Conservation (phyloP, 2,329 filamentous ascomycete genomes). For the Xylaria sp. region DNA sequence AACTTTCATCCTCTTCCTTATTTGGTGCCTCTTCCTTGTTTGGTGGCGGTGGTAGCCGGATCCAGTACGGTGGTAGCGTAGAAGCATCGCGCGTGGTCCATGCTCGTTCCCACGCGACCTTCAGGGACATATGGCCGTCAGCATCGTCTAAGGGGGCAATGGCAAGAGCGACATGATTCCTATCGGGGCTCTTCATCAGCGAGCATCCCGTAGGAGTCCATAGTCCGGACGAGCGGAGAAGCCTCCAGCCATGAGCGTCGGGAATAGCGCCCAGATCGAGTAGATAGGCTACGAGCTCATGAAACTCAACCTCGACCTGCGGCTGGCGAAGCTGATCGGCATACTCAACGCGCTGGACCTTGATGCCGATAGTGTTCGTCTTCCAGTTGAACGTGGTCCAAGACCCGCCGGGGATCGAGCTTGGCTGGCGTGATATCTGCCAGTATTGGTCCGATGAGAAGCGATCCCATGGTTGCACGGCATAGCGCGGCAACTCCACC, state of each 20-base stretch:
- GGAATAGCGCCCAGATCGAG: slow-evolving; percentile 72
- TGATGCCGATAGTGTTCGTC: slow-evolving; percentile 68
- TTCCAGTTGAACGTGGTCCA: slow-evolving; percentile 76
- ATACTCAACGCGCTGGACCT: slow-evolving; percentile 72
- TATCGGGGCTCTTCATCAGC: slow-evolving; percentile 64
- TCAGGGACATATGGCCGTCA: slow-evolving; percentile 68
- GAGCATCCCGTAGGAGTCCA: slow-evolving; percentile 70
- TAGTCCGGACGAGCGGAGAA: slow-evolving; percentile 65
- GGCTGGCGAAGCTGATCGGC: slow-evolving; percentile 65
- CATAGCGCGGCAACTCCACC: slow-evolving; percentile 72
- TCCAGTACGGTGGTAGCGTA: slow-evolving; percentile 70
- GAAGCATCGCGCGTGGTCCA: slow-evolving; percentile 64
- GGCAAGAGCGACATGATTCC: slow-evolving; percentile 60
- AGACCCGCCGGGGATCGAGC: slow-evolving; percentile 66
- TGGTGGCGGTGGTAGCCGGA: slow-evolving; percentile 58
- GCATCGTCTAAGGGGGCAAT: slow-evolving; percentile 68
- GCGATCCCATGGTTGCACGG: slow-evolving; percentile 69
- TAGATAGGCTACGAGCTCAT: slow-evolving; percentile 69
- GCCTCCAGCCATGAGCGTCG: slow-evolving; percentile 66
- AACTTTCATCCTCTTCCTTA: slow-evolving; percentile 10
- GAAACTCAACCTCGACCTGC: slow-evolving; percentile 64
- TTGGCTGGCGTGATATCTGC: slow-evolving; percentile 61
- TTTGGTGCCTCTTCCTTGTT: slow-evolving; percentile 15
- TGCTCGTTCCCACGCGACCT: slow-evolving; percentile 64
- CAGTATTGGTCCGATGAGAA: slow-evolving; percentile 68